phyloP scores from a whole-genome alignment of 2,329 filamentous ascomycete genomes.

The Hymenoscyphus linearis region DNA sequence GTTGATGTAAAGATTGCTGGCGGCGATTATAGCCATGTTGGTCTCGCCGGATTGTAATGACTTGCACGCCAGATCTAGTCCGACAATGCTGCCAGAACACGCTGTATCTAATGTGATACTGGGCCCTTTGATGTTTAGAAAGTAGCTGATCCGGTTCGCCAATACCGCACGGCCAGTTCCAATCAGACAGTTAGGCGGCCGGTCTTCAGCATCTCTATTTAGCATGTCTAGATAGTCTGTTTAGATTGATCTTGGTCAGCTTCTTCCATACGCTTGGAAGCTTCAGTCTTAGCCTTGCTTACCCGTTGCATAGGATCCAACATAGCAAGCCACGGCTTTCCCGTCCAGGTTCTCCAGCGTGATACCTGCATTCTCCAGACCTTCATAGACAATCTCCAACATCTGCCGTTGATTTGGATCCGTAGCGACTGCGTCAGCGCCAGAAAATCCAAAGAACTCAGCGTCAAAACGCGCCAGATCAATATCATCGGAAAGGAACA shows the following conservation, averaged over 20 bases:
- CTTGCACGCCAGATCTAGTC: slow-evolving; percentile 48
- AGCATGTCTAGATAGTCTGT: slow-evolving; percentile 18
- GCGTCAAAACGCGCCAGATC: slow-evolving; percentile 36
- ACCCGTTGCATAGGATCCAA: slow-evolving; percentile 13
- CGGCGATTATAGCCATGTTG: slow-evolving; percentile 26
- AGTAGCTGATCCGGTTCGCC: slow-evolving; percentile 50
- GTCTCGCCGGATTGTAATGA: slow-evolving; percentile 41
- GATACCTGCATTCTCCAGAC: slow-evolving; percentile 36
- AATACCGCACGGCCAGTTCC: slow-evolving; percentile 33
- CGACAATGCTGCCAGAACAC: slow-evolving; percentile 49
- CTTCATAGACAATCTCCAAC: slow-evolving; percentile 60
- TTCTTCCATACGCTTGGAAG: slow-evolving; percentile 44
- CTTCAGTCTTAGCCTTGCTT: slow-evolving; percentile 49
- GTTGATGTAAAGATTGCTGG: slow-evolving; percentile 24
- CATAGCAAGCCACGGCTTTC: slow-evolving; percentile 9
- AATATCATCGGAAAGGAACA: slow-evolving; percentile 43
- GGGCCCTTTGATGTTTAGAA: slow-evolving; percentile 49
- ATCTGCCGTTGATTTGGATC: slow-evolving; percentile 37
- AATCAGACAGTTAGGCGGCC: slow-evolving; percentile 9
- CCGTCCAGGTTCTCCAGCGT: slow-evolving; percentile 13
- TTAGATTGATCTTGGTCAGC: slow-evolving; percentile 35
- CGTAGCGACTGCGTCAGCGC: slow-evolving; percentile 34
- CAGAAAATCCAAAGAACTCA: slow-evolving; percentile 36
- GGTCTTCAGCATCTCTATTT: slow-evolving; percentile 17
- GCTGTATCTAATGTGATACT: slow-evolving; percentile 57